These are phyloP conservation scores for Pythium coloratum DNA, from an alignment of 352 stramenopile genomes.

Conservation along the genomic window DNA sequence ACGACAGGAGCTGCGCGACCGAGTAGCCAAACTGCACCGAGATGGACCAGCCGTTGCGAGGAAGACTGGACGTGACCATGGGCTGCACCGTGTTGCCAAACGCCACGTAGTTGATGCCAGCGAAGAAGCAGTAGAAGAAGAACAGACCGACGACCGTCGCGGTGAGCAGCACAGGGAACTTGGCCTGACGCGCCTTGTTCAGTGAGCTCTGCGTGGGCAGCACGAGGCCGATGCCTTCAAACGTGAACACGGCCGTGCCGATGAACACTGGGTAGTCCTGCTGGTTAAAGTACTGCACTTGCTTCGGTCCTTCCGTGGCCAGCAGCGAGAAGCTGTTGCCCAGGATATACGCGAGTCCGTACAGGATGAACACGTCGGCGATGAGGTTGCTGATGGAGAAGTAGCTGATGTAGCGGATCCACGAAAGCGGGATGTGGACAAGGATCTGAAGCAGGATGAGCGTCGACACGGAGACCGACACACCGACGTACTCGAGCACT, in stretches of 20 bases:
- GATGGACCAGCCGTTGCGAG: conserved; percentile 69
- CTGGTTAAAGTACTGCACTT: conserved; percentile 70
- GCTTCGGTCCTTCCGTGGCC: conserved; percentile 42
- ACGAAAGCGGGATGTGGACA: conserved; percentile 78
- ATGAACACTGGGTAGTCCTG: conserved; percentile 78
- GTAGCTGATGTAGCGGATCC: conserved; percentile 87
- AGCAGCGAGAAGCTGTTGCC: conserved; percentile 73
- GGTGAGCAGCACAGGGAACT: conserved; percentile 58
- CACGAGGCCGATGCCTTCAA: conserved; percentile 81
- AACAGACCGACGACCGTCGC: conserved; percentile 69
- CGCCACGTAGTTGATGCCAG: conserved; percentile 73
- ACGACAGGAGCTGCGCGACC: conserved; percentile 73
- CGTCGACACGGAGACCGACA: conserved; percentile 41
- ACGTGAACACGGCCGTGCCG: conserved; percentile 78
- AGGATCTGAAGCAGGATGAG: conserved; percentile 75
- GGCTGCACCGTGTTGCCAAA: conserved; percentile 64
- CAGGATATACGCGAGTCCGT: conserved; percentile 71
- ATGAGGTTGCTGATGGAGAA: conserved; percentile 86
- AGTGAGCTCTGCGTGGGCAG: conserved; percentile 71
- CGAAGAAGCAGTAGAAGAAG: conserved; percentile 84
- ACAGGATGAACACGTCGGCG: conserved; percentile 83
- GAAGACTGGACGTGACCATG: conserved; percentile 74
- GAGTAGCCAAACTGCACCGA: conserved; percentile 82
- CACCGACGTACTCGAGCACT: conserved; percentile 62
- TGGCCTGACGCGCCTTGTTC: conserved; percentile 58